These are phyloP conservation scores for Vigna nakashimae DNA, from an alignment of 306 rosid species.

Conservation along the genomic window DNA sequence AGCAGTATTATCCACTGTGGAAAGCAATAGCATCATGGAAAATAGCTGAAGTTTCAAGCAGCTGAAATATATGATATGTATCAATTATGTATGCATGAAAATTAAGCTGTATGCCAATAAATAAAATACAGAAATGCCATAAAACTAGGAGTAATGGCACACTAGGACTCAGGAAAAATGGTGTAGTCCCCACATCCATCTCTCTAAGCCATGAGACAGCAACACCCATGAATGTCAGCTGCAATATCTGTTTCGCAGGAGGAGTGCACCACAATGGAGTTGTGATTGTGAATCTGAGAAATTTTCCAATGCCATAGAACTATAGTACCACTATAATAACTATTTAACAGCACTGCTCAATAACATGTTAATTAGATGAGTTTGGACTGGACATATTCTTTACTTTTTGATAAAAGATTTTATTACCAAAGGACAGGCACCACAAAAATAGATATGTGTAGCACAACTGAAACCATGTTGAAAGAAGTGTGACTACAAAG, in stretches of 20 bases:
- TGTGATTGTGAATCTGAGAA: background rate
- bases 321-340: background rate
- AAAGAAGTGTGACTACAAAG: background rate
- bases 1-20: background rate
- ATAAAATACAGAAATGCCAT: background rate
- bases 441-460: background rate
- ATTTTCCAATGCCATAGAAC: background rate
- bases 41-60: background rate
- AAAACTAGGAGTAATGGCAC: background rate
- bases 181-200: background rate
- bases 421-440: background rate
- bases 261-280: background rate
- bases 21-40: background rate
- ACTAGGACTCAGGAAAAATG: background rate
- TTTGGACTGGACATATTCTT: background rate
- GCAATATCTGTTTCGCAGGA: background rate
- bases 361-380: background rate
- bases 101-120: background rate
- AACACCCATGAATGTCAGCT: background rate
- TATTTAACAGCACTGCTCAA: background rate
- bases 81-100: background rate
- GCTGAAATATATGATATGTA: background rate
- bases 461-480: background rate
- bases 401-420: background rate
- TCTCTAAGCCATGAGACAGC: background rate